A percentile compares a stretch with the other conserved stretches of the same genome.
Conservation (phyloP, 2,329 filamentous ascomycete genomes). For the Zasmidium citrigriseum region DNA sequence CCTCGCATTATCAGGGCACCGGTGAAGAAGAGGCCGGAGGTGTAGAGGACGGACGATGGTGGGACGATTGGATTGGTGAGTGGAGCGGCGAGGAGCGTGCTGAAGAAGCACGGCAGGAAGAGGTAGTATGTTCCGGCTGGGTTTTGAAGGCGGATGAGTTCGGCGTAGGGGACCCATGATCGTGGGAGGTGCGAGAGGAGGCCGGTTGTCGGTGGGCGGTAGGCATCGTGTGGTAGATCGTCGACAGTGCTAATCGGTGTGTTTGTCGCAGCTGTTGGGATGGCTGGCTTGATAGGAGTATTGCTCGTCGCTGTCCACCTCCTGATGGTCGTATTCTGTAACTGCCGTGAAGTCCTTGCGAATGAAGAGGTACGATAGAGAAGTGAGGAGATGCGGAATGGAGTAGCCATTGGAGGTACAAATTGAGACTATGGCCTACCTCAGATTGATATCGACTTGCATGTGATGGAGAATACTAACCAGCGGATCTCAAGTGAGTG, state of each 20-base stretch:
- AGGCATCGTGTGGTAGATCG: slow-evolving; percentile 36
- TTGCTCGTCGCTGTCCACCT: slow-evolving; percentile 19
- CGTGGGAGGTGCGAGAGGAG: slow-evolving; percentile 68
- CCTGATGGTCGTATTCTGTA: slow-evolving; percentile 9
- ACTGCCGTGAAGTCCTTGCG: slow-evolving; percentile 20
- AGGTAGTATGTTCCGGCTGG: slow-evolving; percentile 82
- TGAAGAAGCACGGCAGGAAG: slow-evolving; percentile 83
- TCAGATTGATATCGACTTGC: not conserved
- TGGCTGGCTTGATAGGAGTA: not conserved
- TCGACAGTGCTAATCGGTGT: not conserved
- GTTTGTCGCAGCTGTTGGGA: not conserved
- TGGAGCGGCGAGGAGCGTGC: slow-evolving; percentile 76
- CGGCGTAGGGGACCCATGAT: slow-evolving; percentile 76
- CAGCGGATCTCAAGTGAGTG: not conserved
- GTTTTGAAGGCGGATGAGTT: slow-evolving; percentile 79
- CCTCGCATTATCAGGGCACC: slow-evolving; percentile 85
- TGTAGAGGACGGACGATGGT: slow-evolving; percentile 63
- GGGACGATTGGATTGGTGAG: slow-evolving; percentile 63
- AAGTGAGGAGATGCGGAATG: slow-evolving; percentile 16
- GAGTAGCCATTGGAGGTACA: slow-evolving; percentile 16
- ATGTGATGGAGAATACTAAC: slow-evolving; percentile 6
- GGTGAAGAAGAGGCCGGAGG: slow-evolving; percentile 67
- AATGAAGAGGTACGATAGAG: slow-evolving; percentile 16
- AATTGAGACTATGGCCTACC: slow-evolving; percentile 20
- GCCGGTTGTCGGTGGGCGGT: slow-evolving; percentile 70